Evolutionary conservation across 805 yeast genomes (phyloP).

Genomic region (Candida awuae): DNA sequence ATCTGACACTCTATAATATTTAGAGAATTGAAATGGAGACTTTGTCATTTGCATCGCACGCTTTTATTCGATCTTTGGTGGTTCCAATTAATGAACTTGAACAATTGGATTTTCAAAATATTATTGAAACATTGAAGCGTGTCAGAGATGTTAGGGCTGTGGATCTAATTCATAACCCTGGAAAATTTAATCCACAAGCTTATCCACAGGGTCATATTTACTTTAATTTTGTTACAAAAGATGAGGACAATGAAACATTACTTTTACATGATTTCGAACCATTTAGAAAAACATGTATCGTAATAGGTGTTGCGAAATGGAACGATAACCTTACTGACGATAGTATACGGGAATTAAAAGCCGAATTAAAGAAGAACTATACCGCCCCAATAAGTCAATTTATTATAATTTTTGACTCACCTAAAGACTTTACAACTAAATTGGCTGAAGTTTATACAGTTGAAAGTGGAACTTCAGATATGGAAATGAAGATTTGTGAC

Average conservation of each 20-base stretch:
- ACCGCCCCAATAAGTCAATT: conserved; percentile 50
- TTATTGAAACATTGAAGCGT: conserved; percentile 36
- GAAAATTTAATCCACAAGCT: conserved; percentile 74
- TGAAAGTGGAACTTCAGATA: conserved; percentile 17
- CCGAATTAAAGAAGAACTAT: conserved; percentile 36
- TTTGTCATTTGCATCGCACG: conserved; percentile 51
- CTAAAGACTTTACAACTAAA: conserved; percentile 15
- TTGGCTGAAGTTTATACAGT: conserved; percentile 15
- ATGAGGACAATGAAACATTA: conserved; percentile 38
- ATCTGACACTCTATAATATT: too few species aligned
- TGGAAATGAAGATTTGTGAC: conserved; percentile 68
- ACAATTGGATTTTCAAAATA: conserved; percentile 34
- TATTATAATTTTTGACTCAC: conserved; percentile 46
- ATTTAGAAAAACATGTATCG: conserved; percentile 65
- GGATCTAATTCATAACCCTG: conserved; percentile 62
- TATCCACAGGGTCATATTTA: conserved; percentile 71
- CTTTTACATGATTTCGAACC: conserved; percentile 87
- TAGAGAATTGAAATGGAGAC: conserved; percentile 27
- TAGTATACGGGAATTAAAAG: conserved; percentile 24
- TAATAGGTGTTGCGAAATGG: conserved; percentile 38
- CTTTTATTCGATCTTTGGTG: conserved; percentile 56
- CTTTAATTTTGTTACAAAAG: conserved; percentile 48
- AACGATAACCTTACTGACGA: conserved; percentile 19
- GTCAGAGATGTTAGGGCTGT: conserved; percentile 61
- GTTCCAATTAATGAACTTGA: conserved; percentile 56